These are phyloP conservation scores for Colletotrichum australisinense DNA, from an alignment of 2,329 filamentous ascomycete genomes.

Conservation along the genomic window DNA sequence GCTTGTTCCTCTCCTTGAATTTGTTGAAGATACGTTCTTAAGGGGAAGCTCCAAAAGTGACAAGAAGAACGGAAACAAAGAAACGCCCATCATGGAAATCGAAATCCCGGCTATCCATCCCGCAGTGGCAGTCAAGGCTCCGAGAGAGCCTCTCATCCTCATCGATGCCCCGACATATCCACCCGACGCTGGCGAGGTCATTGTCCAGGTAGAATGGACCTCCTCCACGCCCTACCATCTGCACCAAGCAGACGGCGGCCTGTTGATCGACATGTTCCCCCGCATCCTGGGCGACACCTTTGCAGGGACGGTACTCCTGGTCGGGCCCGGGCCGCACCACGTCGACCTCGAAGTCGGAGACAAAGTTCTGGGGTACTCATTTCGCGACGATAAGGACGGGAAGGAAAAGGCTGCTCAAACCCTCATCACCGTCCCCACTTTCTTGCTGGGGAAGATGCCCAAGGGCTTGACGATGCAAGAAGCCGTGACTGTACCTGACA, in stretches of 20 bases:
- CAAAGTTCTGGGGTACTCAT: constrained; percentile 66
- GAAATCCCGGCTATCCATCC: constrained; percentile 41
- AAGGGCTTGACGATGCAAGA: constrained; percentile 52
- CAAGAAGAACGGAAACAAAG: not conserved
- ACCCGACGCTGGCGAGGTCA: constrained; percentile 59
- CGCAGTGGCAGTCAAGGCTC: constrained; percentile 40
- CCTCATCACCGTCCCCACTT: constrained; percentile 63
- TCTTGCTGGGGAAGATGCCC: constrained; percentile 59
- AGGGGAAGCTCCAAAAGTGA: not conserved
- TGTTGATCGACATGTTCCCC: constrained; percentile 61
- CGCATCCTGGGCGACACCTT: constrained; percentile 62
- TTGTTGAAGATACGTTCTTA: not conserved
- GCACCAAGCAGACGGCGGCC: constrained; percentile 70
- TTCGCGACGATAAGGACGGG: constrained; percentile 53
- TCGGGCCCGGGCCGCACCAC: constrained; percentile 51
- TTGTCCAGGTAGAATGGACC: constrained; percentile 67
- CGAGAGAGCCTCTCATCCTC: constrained; percentile 40
- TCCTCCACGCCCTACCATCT: constrained; percentile 71
- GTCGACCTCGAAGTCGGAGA: constrained; percentile 61
- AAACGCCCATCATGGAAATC: constrained; percentile 22
- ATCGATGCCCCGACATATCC: constrained; percentile 41
- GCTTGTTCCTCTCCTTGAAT: not conserved
- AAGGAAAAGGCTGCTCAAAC: constrained; percentile 66
- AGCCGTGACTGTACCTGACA: constrained; percentile 66
- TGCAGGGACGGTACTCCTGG: constrained; percentile 63